Evolutionary conservation across 2,329 filamentous ascomycete genomes (phyloP), one percentile per base, ranked within the genome.

Genomic region (Dothistroma septosporum): DNA sequence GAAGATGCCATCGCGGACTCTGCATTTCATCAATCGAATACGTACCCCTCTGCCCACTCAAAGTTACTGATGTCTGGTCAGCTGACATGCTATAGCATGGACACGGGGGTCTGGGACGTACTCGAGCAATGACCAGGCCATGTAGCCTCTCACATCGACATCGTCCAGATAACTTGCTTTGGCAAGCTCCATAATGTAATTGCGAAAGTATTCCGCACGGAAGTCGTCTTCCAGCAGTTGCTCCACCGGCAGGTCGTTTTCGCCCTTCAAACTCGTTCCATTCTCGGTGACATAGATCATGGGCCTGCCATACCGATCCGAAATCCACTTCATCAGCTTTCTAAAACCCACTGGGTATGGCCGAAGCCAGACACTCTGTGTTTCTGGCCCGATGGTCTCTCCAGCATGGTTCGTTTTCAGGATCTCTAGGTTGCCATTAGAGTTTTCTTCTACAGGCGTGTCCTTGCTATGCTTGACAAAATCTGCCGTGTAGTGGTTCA

Each of bases 401-500:
- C 89, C 90, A 53, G 79, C 77, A 77, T 92, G 90, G 80, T 87
- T 87, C 72, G 61, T 57, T 46, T 89, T 85, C 46, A 88, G 81
- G 1, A 86, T 82, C 69, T 94, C 89, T 37, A 95, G 78, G 75
- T 95, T 89, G 57, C 91, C 91, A 12, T 85, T 78, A 75, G 85
- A 86, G 77, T 96, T 91, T 55, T 88, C 82, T 4, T 79, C 78
- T 1, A 83, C 80, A 53, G 82, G 77, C 7, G 82, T 83, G 12
- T 61, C 59, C 8, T 83, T 81, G 71, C 85, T 85, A 77, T 92
- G 87, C 74, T 86, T 87, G 78, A 95, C 87, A 78, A 90, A 95
- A 81, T 94, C 90, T 72, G 90, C 88, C 55, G 90, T 92, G 80
- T 96, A 96, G 81, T 92, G 89, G 80, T 96, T 95, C 68, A 68